A percentile compares a stretch with the other conserved stretches of the same genome.
Evolutionary conservation across 345 rosid genomes (phyloP).

Genomic region (Trapa incisa): DNA sequence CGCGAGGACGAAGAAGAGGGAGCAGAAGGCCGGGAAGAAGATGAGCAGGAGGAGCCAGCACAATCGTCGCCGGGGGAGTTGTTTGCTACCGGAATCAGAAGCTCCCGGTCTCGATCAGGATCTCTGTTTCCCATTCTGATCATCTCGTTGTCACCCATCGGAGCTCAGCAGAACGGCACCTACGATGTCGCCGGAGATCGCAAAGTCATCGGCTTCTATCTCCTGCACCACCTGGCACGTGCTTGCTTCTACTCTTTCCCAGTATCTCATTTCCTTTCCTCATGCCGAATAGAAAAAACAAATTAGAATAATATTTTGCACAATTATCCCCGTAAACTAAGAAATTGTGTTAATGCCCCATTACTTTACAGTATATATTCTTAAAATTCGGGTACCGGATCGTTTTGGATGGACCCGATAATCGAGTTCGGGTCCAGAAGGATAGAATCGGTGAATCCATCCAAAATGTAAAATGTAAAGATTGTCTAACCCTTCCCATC

Average conservation of each 20-base stretch:
- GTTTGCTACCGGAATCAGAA: conserved; percentile 4
- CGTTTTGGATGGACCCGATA: too few relatives aligned
- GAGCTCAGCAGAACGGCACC: background rate
- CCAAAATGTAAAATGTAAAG: background rate
- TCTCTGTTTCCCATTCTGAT: background rate
- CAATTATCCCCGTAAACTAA: background rate
- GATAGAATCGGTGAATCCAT: background rate
- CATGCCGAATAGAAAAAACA: background rate
- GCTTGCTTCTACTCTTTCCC: background rate
- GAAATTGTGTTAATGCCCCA: too few relatives aligned
- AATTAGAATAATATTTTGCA: background rate
- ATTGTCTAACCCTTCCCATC: background rate
- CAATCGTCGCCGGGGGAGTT: conserved; percentile 1
- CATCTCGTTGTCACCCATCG: conserved; percentile 3
- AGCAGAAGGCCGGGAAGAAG: background rate
- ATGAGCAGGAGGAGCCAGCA: background rate
- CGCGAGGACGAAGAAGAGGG: conserved; percentile 4
- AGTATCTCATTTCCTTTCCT: background rate
- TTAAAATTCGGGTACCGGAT: too few relatives aligned
- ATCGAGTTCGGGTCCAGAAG: background rate
- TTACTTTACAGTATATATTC: too few relatives aligned
- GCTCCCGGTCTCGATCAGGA: background rate
- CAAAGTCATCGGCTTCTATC: conserved; percentile 1
- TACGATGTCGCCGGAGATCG: conserved; percentile 1
- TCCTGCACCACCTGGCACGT: background rate